Conservation (phyloP, 495 filamentous ascomycete genomes). For the Neurospora sp. region DNA sequence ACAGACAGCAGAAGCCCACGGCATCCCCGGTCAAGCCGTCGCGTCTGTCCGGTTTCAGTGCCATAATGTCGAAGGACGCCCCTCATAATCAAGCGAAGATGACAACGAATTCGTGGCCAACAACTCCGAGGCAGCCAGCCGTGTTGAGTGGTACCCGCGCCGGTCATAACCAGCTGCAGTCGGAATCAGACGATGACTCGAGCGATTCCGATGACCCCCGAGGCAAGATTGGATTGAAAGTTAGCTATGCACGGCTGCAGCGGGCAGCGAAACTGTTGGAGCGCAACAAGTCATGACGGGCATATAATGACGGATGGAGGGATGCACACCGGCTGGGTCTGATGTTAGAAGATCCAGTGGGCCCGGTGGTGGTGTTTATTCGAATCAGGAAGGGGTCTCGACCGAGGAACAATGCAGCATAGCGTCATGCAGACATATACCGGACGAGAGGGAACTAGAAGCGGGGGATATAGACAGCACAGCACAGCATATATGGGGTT, state of each 20-base stretch:
- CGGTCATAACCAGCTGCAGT: neutral
- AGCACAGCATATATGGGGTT: neutral
- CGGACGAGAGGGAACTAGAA: neutral
- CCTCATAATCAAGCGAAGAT: neutral
- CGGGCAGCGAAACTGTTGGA: constrained; percentile 15
- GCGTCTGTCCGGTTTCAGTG: neutral
- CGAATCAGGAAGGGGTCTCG: neutral
- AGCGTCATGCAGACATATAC: neutral
- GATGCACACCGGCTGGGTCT: neutral
- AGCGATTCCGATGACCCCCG: constrained; percentile 9
- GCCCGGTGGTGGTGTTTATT: neutral
- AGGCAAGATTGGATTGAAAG: neutral
- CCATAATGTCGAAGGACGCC: neutral
- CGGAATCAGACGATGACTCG: neutral
- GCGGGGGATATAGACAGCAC: neutral
- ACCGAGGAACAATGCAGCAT: neutral
- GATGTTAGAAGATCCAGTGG: neutral
- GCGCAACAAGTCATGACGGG: neutral
- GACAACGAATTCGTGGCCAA: neutral
- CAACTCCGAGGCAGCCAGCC: neutral
- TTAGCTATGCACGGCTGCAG: constrained; percentile 11
- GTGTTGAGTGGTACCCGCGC: neutral
- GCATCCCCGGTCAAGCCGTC: neutral
- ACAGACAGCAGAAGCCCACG: constrained; percentile 2
- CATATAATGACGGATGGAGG: neutral